Percentiles rank a stretch among this genome's conserved stretches.
Evolutionary conservation across 805 yeast species (phyloP).

Genomic region (Starmera quercuum): DNA sequence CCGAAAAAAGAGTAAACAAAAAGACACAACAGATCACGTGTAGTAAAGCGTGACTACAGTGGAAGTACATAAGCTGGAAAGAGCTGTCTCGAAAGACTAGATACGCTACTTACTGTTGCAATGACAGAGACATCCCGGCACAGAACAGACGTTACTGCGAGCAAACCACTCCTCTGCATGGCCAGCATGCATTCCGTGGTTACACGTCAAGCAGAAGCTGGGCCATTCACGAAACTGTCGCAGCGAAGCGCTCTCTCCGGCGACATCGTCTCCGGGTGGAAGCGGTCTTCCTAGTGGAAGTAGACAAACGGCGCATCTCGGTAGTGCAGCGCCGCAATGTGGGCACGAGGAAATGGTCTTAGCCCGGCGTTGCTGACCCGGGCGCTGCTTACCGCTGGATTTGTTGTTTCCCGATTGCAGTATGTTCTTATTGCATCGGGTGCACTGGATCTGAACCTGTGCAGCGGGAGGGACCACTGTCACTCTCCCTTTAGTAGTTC

Average conservation of each 20-base stretch:
- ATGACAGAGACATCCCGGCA: conserved; percentile 83
- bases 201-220: conserved; percentile 83
- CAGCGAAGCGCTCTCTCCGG: conserved; percentile 16
- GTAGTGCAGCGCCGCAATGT: conserved; percentile 80
- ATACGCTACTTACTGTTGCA: conserved; percentile 73
- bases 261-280: conserved; percentile 21
- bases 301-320: conserved; percentile 86
- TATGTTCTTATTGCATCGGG: conserved; percentile 71
- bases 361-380: background rate
- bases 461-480: conserved; percentile 50
- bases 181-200: conserved; percentile 90
- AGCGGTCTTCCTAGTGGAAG: conserved; percentile 67
- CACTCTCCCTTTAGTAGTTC: conserved; percentile 37
- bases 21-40: no score
- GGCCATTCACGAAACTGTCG: conserved; percentile 68
- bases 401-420: conserved; percentile 25
- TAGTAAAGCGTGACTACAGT: no score
- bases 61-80: no score
- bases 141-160: conserved; percentile 83
- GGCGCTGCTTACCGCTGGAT: conserved; percentile 3
- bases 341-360: conserved; percentile 43
- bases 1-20: no score
- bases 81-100: no score
- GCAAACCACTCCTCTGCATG: conserved; percentile 97
- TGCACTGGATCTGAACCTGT: conserved; percentile 77